A percentile compares a stretch with the other conserved stretches of the same genome.
Conservation (phyloP, 441 rosid genomes). For the Biscutella laevigata region DNA sequence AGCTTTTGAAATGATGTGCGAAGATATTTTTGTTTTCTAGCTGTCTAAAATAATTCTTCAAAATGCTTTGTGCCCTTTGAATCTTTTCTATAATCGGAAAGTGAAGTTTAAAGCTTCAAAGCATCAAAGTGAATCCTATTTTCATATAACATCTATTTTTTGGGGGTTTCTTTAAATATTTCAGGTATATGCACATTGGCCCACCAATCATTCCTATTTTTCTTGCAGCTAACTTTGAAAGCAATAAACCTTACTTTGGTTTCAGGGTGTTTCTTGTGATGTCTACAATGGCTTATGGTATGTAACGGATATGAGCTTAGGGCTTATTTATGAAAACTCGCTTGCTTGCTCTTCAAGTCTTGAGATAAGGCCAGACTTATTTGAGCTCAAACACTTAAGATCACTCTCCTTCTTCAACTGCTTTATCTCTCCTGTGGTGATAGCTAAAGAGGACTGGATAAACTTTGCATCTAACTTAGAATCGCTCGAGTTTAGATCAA, state of each 20-base stretch:
- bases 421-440: constrained; percentile 37
- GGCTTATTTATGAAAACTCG: constrained; percentile 68
- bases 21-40: constrained; percentile 17
- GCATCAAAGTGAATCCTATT: constrained; percentile 21
- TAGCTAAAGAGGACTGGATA: constrained; percentile 44
- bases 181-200: constrained; percentile 16
- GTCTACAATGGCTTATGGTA: constrained; percentile 61
- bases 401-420: constrained; percentile 71
- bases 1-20: constrained; percentile 2
- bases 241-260: no score
- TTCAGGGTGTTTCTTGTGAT: constrained; percentile 90
- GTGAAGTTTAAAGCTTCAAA: constrained; percentile 21
- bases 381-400: constrained; percentile 61
- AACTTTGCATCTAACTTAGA: constrained; percentile 47
- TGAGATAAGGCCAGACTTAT: constrained; percentile 53
- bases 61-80: constrained; percentile 16
- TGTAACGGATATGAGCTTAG: constrained; percentile 61
- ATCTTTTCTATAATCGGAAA: constrained; percentile 18
- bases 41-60: constrained; percentile 21
- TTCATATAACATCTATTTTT: constrained; percentile 19
- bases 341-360: constrained; percentile 51
- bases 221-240: neutral
- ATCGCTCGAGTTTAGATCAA: constrained; percentile 58
- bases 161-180: constrained; percentile 16
- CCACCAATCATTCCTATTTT: constrained; percentile 16